Evolutionary conservation across 805 yeast genomes (phyloP).

Genomic region (Saccharomyces cerevisiae): DNA sequence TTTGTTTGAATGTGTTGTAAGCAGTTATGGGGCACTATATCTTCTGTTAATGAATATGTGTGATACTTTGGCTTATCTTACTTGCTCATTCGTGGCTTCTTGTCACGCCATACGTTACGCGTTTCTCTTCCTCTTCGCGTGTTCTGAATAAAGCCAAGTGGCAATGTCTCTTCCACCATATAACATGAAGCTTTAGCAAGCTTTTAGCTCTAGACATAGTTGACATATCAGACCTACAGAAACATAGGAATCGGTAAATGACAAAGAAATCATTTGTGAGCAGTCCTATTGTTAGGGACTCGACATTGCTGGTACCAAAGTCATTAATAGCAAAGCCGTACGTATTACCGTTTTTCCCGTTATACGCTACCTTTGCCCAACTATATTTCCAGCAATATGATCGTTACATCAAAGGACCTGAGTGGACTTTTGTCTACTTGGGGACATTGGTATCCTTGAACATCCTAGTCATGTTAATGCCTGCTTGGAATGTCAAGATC

Average conservation of each 20-base stretch:
- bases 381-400: conserved; percentile 67
- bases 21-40: background rate
- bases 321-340: conserved; percentile 58
- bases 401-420: conserved; percentile 73
- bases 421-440: conserved; percentile 90
- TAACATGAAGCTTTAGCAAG: background rate
- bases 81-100: background rate
- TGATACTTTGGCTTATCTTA: background rate
- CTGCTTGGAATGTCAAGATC: conserved; percentile 83
- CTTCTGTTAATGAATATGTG: no score
- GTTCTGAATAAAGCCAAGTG: background rate
- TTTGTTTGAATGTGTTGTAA: no score
- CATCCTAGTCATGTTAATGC: conserved; percentile 72
- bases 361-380: conserved; percentile 68
- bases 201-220: background rate
- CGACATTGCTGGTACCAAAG: conserved; percentile 69
- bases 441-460: conserved; percentile 69
- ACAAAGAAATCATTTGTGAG: conserved; percentile 40
- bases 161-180: background rate
- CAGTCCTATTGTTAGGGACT: conserved; percentile 61
- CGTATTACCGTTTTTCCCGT: conserved; percentile 69
- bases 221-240: background rate
- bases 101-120: background rate
- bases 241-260: conserved; percentile 6
- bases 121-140: background rate